Conservation (phyloP, 345 rosid genomes). For the Atalantia buxifolia region DNA sequence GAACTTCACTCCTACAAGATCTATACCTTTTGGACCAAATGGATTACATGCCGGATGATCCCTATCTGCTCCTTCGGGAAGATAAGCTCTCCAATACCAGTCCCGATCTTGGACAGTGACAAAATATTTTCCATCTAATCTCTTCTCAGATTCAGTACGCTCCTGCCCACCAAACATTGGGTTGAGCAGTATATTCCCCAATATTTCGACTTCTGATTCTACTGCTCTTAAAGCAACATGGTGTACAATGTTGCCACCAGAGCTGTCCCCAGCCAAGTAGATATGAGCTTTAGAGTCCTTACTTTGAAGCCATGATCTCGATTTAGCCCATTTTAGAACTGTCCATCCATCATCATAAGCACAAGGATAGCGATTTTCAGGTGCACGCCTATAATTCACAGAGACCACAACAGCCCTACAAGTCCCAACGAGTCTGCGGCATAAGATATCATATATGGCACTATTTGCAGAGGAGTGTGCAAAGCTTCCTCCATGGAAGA, state of each 20-base stretch:
- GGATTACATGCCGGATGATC: constrained; percentile 93
- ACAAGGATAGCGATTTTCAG: constrained; percentile 74
- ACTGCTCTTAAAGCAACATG: constrained; percentile 70
- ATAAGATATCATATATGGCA: constrained; percentile 71
- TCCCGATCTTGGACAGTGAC: constrained; percentile 71
- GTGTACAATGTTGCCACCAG: constrained; percentile 88
- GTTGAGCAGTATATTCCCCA: constrained; percentile 74
- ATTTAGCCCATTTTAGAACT: constrained; percentile 73
- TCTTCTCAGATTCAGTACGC: constrained; percentile 75
- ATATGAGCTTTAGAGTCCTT: constrained; percentile 71
- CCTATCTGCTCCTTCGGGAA: constrained; percentile 76
- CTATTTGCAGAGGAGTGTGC: constrained; percentile 87
- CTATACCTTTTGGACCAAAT: constrained; percentile 59
- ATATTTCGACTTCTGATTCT: constrained; percentile 55
- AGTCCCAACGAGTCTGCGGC: constrained; percentile 68
- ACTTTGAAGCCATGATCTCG: constrained; percentile 75
- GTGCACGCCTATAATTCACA: constrained; percentile 88
- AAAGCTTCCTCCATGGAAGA: constrained; percentile 96
- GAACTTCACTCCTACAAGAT: constrained; percentile 55
- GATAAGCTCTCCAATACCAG: constrained; percentile 94
- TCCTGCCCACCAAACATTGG: constrained; percentile 91
- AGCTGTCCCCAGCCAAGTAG: constrained; percentile 88
- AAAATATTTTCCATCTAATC: constrained; percentile 79
- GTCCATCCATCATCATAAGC: constrained; percentile 93
- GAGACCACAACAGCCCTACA: constrained; percentile 82